Base-by-base conservation (phyloP, 257 asterid species). In the Misopates orontium region DNA sequence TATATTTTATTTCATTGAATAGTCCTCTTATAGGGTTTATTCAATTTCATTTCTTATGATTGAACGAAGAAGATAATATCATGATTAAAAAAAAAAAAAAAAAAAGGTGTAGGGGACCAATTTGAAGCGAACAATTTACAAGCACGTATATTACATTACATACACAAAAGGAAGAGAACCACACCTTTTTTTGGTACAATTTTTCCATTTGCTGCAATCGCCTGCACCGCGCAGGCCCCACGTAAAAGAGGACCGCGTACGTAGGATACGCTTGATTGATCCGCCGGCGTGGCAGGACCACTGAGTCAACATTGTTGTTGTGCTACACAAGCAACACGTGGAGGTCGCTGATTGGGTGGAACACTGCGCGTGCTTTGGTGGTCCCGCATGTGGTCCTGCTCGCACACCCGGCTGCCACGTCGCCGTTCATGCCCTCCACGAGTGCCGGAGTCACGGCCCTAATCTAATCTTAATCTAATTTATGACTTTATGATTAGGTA, bases 321-420 rank as follows among this genome's bases (percentile, higher is more conserved):
- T 32, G 56, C 5, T 24, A 56, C 18, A 3, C 7, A 28, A 7
- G 4, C 3, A 2, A 28, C 42, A 56, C 61, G 42, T 56, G 61
- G 61, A 4, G 13, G 3, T 0, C 13, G 1, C 44, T 28, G 7
- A 56, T 28, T 56, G 61, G 61, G 0, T 28, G 22, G 8, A 16
- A 23, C 61, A 9, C 6, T 7, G 36, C 62, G 64, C 64, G 56
- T 66, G 64, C 71, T 66, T 42, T 16, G 64, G 15, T 66, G 71
- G 71, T 66, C 71, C 71, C 71, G 9, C 1, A 1, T 3, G 15
- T 66, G 71, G 71, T 66, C 71, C 71, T 61, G 9, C 4, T 4
- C 1, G 16, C 63, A 54, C 63, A 62, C 41, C 71, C 63, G 19
- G 21, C 13, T 39, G 71, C 59, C 71, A 66, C 71, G 56, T 54